These are phyloP conservation scores for Spinellus fusiger DNA, from an alignment of 192 early-diverging fungal genomes.

Conservation along the genomic window DNA sequence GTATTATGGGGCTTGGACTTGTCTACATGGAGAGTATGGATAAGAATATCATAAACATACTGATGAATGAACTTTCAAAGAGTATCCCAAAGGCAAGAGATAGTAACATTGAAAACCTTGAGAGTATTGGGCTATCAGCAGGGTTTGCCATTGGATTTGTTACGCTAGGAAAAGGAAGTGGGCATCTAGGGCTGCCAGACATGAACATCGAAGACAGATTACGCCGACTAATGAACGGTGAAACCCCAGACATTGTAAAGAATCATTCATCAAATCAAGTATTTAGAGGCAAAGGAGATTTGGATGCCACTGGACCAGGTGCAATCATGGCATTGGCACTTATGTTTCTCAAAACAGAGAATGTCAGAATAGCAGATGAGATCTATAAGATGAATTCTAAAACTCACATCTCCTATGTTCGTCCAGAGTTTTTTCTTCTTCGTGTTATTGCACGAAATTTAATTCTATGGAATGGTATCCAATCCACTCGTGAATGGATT, in stretches of 20 bases:
- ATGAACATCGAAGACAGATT: constrained; percentile 53
- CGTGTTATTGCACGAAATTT: constrained; percentile 62
- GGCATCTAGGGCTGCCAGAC: constrained; percentile 44
- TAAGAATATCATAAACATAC: constrained; percentile 64
- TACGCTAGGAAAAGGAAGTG: constrained; percentile 59
- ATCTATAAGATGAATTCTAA: constrained; percentile 54
- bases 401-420: constrained; percentile 58
- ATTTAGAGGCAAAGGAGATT: constrained; percentile 18
- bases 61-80: constrained; percentile 62
- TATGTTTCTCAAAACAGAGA: constrained; percentile 78
- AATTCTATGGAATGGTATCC: constrained; percentile 65
- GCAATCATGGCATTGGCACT: constrained; percentile 79
- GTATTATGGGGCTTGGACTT: constrained; percentile 74
- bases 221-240: constrained; percentile 34
- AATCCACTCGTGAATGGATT: constrained; percentile 63
- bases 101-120: constrained; percentile 31
- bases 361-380: constrained; percentile 54
- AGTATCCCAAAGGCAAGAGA: constrained; percentile 9
- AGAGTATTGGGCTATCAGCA: constrained; percentile 67
- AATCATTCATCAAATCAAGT: neutral
- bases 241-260: neutral
- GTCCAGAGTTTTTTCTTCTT: constrained; percentile 68
- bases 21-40: constrained; percentile 63
- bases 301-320: constrained; percentile 52
- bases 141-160: constrained; percentile 84